A percentile compares a stretch with the other conserved stretches of the same genome.
Conservation (phyloP, 768 basidiomycete species). For the Suillus lakei region DNA sequence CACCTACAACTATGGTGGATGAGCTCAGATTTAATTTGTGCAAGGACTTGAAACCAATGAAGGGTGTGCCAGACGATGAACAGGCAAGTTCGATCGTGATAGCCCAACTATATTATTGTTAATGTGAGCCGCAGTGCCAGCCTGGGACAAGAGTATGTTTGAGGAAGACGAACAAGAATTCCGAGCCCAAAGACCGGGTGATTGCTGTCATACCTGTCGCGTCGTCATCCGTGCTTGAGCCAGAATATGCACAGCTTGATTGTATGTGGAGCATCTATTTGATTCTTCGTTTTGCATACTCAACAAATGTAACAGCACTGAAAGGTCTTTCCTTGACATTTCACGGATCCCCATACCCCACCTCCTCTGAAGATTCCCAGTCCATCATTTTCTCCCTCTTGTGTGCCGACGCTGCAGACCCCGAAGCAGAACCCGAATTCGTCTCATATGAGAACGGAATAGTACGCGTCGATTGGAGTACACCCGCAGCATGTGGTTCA, state of each 20-base stretch:
- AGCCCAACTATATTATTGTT: conserved; percentile 12
- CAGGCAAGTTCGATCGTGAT: conserved; percentile 56
- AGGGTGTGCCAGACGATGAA: conserved; percentile 57
- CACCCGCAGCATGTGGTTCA: conserved; percentile 60
- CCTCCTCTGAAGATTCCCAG: conserved; percentile 53
- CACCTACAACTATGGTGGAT: conserved; percentile 68
- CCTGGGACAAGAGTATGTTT: conserved; percentile 75
- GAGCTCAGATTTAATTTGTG: conserved; percentile 72
- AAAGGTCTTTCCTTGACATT: conserved; percentile 61
- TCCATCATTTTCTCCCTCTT: conserved; percentile 63
- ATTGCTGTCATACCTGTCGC: conserved; percentile 80
- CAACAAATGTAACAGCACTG: conserved; percentile 44
- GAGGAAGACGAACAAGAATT: conserved; percentile 66
- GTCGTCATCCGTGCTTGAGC: conserved; percentile 34
- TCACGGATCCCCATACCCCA: conserved; percentile 66
- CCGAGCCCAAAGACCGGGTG: conserved; percentile 58
- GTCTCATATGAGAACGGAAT: conserved; percentile 61
- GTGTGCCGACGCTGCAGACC: conserved; percentile 54
- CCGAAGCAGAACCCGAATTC: conserved; percentile 42
- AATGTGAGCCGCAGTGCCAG: conserved; percentile 56
- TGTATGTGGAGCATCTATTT: conserved; percentile 42
- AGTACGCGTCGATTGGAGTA: conserved; percentile 64
- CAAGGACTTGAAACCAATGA: conserved; percentile 52
- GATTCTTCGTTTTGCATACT: not conserved
- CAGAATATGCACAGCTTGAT: conserved; percentile 32